These are phyloP conservation scores for Coemansia sp. DNA, from an alignment of 192 early-diverging fungal genomes.

Conservation along the genomic window DNA sequence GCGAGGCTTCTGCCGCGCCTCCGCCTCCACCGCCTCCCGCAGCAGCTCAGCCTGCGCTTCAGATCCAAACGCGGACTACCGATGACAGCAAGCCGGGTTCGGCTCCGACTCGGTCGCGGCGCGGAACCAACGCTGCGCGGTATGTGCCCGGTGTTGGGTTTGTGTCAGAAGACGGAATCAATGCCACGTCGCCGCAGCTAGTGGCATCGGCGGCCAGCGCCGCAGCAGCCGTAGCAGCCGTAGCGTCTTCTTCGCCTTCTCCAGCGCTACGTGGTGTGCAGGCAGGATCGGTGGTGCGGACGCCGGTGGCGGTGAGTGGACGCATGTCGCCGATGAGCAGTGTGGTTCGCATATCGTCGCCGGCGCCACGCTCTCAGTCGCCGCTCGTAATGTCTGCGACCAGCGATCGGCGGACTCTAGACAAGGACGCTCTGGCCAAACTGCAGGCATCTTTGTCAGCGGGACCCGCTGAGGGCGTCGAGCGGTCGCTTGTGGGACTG, in stretches of 20 bases:
- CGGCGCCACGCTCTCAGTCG: slow-evolving; percentile 27
- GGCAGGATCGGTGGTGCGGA: neutral
- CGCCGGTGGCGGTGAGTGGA: slow-evolving; percentile 7
- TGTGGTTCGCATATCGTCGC: slow-evolving; percentile 22
- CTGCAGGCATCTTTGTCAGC: slow-evolving; percentile 17
- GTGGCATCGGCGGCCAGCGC: neutral
- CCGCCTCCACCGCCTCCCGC: neutral
- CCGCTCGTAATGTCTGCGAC: slow-evolving; percentile 12
- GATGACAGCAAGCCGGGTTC: too few relatives aligned
- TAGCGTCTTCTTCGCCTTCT: neutral
- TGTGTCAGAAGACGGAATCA: slow-evolving; percentile 42
- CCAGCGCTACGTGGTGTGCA: slow-evolving; percentile 6
- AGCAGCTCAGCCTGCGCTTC: neutral
- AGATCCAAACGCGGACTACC: neutral
- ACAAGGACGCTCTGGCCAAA: slow-evolving; percentile 15
- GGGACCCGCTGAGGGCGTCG: slow-evolving; percentile 16
- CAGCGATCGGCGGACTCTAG: slow-evolving; percentile 4
- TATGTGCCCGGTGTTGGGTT: slow-evolving; percentile 51
- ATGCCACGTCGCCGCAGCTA: slow-evolving; percentile 43
- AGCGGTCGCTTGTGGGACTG: slow-evolving; percentile 18
- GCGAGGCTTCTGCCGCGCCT: neutral
- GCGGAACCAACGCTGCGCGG: slow-evolving; percentile 43
- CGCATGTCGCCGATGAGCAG: slow-evolving; percentile 38
- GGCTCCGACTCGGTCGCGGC: slow-evolving; percentile 19
- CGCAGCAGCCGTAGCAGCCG: neutral